Evolutionary conservation across 495 filamentous ascomycete genomes (phyloP), one percentile per base, ranked within the genome.

Genomic region (Penicillium waksmanii): DNA sequence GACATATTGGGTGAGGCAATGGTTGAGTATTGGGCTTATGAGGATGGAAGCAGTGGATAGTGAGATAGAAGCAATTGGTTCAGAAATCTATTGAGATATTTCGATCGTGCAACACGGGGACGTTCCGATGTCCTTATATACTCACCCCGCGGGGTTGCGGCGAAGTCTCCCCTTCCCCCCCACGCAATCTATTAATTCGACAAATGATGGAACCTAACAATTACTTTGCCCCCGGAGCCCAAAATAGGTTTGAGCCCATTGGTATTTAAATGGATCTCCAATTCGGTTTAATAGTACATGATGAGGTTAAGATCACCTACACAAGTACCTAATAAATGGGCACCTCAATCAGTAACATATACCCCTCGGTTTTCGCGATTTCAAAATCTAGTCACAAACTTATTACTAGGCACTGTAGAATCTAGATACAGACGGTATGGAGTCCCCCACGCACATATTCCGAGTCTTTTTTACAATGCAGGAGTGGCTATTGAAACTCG

Each of bases 1-100:
- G 83, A 85, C 74, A 85, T 85, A 52, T 42, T 61, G 48, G 17
- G 43, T 71, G 23, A 51, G 47, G 60, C 15, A 50, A 48, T 51
- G 49, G 25, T 51, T 35, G 49, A 35, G 9, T 18, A 54, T 13
- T 1, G 35, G 27, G 40, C 12, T 31, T 44, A 44, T 55, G 15
- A 54, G 42, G 15, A 42, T 47, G 52, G 42, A 19, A 18, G 40
- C 13, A 53, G 33, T 15, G 5, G 15, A 31, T 3, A 48, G 11
- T 27, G 9, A 15, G 19, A n/a, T 27, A 27, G 17, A n/a, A 40
- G 9, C 27, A 31, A 31, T 31, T 4, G 3, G 8, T 7, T 1
- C 1, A 31, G 3, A 13, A 36, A 36, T 17, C 6, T 18, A 33
- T 17, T 12, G 15, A n/a, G 11, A 38, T 38, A 38, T 38, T 38